Base-by-base conservation (phyloP, 108 stramenopile genomes). In the Licmophora abbreviata region DNA sequence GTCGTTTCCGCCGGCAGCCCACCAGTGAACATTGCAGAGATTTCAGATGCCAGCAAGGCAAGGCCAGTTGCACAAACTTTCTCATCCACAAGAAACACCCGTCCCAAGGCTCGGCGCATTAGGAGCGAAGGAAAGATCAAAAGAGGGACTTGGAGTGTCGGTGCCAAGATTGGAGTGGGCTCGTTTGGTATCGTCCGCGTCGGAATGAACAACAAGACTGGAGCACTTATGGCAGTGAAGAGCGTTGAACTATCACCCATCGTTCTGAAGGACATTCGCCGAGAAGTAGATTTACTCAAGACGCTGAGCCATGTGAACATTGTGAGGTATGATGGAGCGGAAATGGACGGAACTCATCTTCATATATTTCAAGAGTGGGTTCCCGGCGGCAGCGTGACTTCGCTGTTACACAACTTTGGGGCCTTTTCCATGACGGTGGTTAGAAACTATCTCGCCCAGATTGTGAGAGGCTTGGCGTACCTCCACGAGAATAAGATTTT, bases 361-460 rank as follows among this genome's bases (percentile, higher is more conserved):
- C 81, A 86, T 63, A 94, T 98, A 25, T 98, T 98, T 56, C 97
- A 98, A 69, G 94, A 98, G 66, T 98, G 97, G 97, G 94, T 83
- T 7, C 83, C 96, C n/a, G 94, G 93, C 29, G 94, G 94, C 4
- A 81, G 78, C 17, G 70, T 98, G 24, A 66, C 83, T 18, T 58
- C 71, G 9, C 63, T 96, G 29, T 64, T 96, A 48, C 59, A 58
- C 17, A 76, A 85, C 51, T 93, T 96, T 63, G 97, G 97, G 0
- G 44, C 95, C 0, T 94, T 98, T 66, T 56, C 82, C 10, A 54
- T 78, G 23, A 35, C 56, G 24, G 90, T 93, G 32, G 71, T 91
- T 4, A 69, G 63, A 23, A 76, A 64, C n/a, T 95, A 93, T 56
- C 48, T 95, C 25, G 51, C 29, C 15, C 97, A 98, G 59, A 72